Evolutionary conservation across 345 rosid genomes (phyloP).

Genomic region (Lagerstroemia speciosa): DNA sequence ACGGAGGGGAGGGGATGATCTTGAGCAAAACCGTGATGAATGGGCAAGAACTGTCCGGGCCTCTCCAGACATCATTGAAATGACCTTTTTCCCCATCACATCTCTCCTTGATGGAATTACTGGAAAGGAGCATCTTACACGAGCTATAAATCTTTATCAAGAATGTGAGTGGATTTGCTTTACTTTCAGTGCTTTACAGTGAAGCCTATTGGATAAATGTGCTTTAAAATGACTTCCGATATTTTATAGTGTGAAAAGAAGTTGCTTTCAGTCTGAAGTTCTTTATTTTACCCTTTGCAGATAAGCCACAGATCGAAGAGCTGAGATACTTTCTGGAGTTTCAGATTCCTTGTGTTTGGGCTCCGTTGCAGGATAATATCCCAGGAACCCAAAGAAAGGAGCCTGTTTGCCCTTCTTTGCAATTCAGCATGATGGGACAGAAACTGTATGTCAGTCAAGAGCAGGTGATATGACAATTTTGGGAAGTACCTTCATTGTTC

Average conservation of each 20-base stretch:
- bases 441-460: conserved; percentile 63
- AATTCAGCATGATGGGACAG: conserved; percentile 75
- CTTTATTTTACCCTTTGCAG: conserved; percentile 25
- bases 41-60: conserved; percentile 57
- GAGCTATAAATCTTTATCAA: conserved; percentile 56
- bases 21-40: conserved; percentile 48
- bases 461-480: conserved; percentile 34
- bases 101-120: conserved; percentile 46
- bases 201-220: not conserved
- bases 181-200: not conserved
- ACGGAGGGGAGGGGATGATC: conserved; percentile 74
- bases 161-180: conserved; percentile 39
- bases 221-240: conserved; percentile 1
- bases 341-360: conserved; percentile 62
- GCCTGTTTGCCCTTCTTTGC: conserved; percentile 69
- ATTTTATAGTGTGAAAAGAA: not conserved
- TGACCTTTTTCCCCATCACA: conserved; percentile 57
- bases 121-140: conserved; percentile 59
- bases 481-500: not conserved
- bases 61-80: conserved; percentile 62
- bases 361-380: conserved; percentile 47
- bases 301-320: conserved; percentile 69
- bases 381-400: conserved; percentile 69
- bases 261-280: not conserved
- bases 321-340: conserved; percentile 67